These are phyloP conservation scores for Aurinia saxatilis DNA, from an alignment of 345 rosid species.

Conservation along the genomic window DNA sequence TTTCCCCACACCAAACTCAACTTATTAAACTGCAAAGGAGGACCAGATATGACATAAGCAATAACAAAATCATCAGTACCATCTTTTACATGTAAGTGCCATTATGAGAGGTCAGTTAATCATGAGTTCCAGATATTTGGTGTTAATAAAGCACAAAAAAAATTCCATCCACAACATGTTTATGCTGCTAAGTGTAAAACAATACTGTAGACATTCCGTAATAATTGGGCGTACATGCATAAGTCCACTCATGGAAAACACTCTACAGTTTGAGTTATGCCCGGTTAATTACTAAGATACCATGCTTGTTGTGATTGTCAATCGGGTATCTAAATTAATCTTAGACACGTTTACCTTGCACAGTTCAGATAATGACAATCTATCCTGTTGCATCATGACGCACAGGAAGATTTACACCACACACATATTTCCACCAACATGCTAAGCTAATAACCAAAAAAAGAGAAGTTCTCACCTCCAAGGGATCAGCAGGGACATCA, in stretches of 20 bases:
- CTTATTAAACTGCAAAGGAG: constrained; percentile 66
- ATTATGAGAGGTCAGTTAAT: background rate
- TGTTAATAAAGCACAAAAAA: background rate
- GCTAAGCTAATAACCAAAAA: background rate
- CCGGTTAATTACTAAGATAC: background rate
- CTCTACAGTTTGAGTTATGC: background rate
- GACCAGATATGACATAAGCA: background rate
- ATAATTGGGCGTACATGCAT: too few species aligned
- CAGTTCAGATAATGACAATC: background rate
- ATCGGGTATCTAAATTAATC: background rate
- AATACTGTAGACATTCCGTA: too few species aligned
- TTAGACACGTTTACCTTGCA: background rate
- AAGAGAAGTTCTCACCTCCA: constrained; percentile 46
- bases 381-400: background rate
- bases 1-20: constrained; percentile 82
- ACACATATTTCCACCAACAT: background rate
- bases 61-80: background rate
- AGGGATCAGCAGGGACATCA: constrained; percentile 67
- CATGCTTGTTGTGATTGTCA: background rate
- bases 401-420: background rate
- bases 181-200: background rate
- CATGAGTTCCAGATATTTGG: background rate
- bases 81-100: background rate
- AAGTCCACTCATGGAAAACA: background rate
- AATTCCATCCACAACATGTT: background rate